A percentile compares a stretch with the other conserved stretches of the same genome.
Conservation (phyloP, 116 monocot species). For the Trichopus zeylanicus region DNA sequence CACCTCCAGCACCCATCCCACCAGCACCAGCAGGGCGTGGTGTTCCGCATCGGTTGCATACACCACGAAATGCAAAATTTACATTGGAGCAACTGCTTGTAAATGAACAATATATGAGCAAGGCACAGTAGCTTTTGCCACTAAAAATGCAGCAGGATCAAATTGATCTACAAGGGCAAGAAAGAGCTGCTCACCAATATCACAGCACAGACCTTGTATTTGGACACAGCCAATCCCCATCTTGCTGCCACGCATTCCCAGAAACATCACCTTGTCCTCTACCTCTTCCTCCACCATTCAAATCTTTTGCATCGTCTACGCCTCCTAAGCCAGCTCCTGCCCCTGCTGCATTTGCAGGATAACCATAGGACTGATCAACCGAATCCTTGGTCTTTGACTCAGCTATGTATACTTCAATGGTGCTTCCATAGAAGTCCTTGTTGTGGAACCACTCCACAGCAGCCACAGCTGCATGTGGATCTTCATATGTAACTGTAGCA, state of each 20-base stretch:
- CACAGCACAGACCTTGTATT: slow-evolving; percentile 99
- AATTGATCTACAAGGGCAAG: slow-evolving; percentile 16
- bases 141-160: slow-evolving; percentile 3
- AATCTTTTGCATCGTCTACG: slow-evolving; percentile 7
- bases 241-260: slow-evolving; percentile 92
- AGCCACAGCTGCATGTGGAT: slow-evolving; percentile 94
- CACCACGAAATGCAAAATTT: slow-evolving; percentile 99
- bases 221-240: slow-evolving; percentile 98
- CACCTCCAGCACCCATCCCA: slow-evolving; percentile 49
- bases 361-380: slow-evolving; percentile 20
- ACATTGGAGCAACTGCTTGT: slow-evolving; percentile 85
- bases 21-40: slow-evolving; percentile 91
- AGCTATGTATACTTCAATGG: slow-evolving; percentile 79
- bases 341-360: slow-evolving; percentile 17
- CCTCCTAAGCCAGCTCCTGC: slow-evolving; percentile 20
- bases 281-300: slow-evolving; percentile 53
- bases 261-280: slow-evolving; percentile 64
- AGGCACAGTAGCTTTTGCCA: neutral
- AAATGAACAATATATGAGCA: slow-evolving; percentile 5
- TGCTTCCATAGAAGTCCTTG: slow-evolving; percentile 86
- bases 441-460: slow-evolving; percentile 98
- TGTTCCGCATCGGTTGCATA: slow-evolving; percentile 94
- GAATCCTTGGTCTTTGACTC: slow-evolving; percentile 78
- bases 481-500: slow-evolving; percentile 95
- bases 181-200: slow-evolving; percentile 95